A percentile compares a stretch with the other conserved stretches of the same genome.
These are phyloP conservation scores for Suhomyces sp. DNA, from an alignment of 805 yeast species.

Conservation along the genomic window DNA sequence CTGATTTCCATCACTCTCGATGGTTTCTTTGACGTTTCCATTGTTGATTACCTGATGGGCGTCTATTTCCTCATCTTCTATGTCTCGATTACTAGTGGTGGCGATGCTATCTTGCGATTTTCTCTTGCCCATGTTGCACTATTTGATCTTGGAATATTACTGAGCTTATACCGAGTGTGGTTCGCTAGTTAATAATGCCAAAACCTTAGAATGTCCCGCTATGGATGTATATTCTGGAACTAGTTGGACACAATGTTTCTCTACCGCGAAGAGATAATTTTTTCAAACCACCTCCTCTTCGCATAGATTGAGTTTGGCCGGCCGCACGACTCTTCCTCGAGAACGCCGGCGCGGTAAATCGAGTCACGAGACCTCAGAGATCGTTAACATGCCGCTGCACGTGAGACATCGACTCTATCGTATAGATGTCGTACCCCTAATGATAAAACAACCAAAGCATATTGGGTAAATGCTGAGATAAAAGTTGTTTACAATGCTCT, in stretches of 20 bases:
- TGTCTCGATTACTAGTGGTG: background rate
- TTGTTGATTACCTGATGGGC: background rate
- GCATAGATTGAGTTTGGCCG: background rate
- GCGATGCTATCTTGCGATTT: constrained; percentile 13
- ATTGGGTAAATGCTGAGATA: background rate
- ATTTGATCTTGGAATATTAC: background rate
- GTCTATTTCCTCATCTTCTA: background rate
- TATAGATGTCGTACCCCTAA: background rate
- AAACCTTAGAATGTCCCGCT: background rate
- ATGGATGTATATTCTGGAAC: background rate
- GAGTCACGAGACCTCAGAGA: background rate
- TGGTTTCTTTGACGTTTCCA: background rate
- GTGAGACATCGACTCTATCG: background rate
- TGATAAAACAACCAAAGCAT: too few species aligned
- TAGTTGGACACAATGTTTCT: background rate
- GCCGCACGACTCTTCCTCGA: background rate
- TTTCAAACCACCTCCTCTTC: background rate
- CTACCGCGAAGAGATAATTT: background rate
- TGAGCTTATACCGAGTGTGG: background rate
- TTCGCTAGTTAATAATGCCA: background rate
- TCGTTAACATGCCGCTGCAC: background rate
- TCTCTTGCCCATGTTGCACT: constrained; percentile 24
- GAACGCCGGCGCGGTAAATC: background rate
- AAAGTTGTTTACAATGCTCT: constrained; percentile 25
- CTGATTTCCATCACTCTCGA: constrained; percentile 9